Evolutionary conservation across 2,329 filamentous ascomycete species (phyloP).

Genomic region (Sarocladiaceae sp.): DNA sequence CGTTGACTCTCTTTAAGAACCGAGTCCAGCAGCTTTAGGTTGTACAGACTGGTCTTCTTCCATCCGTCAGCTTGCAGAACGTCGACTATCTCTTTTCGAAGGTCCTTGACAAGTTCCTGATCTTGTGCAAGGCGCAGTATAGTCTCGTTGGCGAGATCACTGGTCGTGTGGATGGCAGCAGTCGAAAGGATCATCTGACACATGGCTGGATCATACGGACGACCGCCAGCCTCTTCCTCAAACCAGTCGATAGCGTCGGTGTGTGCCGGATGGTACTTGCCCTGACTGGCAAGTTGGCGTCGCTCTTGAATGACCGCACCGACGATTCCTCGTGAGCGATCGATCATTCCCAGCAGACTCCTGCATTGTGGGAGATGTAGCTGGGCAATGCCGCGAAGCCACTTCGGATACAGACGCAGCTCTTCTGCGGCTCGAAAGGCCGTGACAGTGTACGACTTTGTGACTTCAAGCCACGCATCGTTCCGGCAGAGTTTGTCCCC

Average conservation of each 20-base stretch:
- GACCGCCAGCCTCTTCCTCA: slow-evolving; percentile 35
- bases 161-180: slow-evolving; percentile 51
- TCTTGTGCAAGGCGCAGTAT: slow-evolving; percentile 33
- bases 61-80: slow-evolving; percentile 23
- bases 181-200: slow-evolving; percentile 27
- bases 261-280: slow-evolving; percentile 26
- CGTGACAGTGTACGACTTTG: slow-evolving; percentile 40
- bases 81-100: slow-evolving; percentile 35
- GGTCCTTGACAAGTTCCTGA: slow-evolving; percentile 27
- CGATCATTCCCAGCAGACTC: slow-evolving; percentile 20
- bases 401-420: slow-evolving; percentile 37
- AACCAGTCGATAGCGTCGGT: slow-evolving; percentile 52
- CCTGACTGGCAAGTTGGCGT: slow-evolving; percentile 24
- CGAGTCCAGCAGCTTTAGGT: slow-evolving; percentile 43
- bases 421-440: slow-evolving; percentile 22
- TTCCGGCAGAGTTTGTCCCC: slow-evolving; percentile 36
- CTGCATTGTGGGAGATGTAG: slow-evolving; percentile 35
- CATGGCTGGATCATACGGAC: slow-evolving; percentile 12
- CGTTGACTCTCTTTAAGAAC: slow-evolving; percentile 48
- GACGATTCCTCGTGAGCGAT: slow-evolving; percentile 10
- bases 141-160: slow-evolving; percentile 18
- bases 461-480: slow-evolving; percentile 38
- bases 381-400: slow-evolving; percentile 41
- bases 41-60: slow-evolving; percentile 39
- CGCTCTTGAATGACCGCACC: slow-evolving; percentile 41